Evolutionary conservation across 148 eudicot genomes (phyloP), one percentile per base, ranked within the genome.

Genomic region (Diospyros kaki): DNA sequence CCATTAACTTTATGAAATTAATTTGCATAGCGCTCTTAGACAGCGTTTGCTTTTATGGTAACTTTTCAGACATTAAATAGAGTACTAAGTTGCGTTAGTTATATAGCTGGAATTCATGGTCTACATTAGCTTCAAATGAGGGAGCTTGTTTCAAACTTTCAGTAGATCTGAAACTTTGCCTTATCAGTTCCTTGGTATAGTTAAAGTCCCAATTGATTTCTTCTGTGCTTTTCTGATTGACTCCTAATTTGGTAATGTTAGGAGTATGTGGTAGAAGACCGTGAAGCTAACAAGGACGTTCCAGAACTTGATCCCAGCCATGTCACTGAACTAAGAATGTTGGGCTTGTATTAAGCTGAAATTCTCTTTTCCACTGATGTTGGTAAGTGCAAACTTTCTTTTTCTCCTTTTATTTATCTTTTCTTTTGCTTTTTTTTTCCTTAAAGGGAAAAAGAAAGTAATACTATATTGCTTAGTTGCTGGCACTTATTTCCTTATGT

Each of bases 261-360:
- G 98, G 98, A 95, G 79, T 95, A 92, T 73, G 69, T 95, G 58
- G 98, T 95, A 66, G 97, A 92, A 89, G 98, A 95, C 72, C 84
- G 91, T 46, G 96, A 92, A 83, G 80, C 81, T 58, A 81, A 80
- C 72, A 88, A 86, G 74, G 78, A 86, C 81, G 87, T 84, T 59
- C 88, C 88, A 69, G 98, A 90, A 81, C 97, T 95, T 74, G 96
- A 89, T 15, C 85, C 90, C 76, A 87, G 85, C 77, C 98, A 92
- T 72, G 83, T 92, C 45, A 85, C 96, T 6, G 98, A 95, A 86
- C 85, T 95, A 77, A 87, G 97, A 79, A 90, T 93, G 96, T 73
- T 95, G 81, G 97, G 97, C 80, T 96, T 95, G 45, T 92, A 83
- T 81, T 92, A 72, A 88, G 64, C 71, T 74, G 40, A 74, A 74